Evolutionary conservation across 169 alveolate genomes (phyloP).

Genomic region (Plasmodium coatneyi): DNA sequence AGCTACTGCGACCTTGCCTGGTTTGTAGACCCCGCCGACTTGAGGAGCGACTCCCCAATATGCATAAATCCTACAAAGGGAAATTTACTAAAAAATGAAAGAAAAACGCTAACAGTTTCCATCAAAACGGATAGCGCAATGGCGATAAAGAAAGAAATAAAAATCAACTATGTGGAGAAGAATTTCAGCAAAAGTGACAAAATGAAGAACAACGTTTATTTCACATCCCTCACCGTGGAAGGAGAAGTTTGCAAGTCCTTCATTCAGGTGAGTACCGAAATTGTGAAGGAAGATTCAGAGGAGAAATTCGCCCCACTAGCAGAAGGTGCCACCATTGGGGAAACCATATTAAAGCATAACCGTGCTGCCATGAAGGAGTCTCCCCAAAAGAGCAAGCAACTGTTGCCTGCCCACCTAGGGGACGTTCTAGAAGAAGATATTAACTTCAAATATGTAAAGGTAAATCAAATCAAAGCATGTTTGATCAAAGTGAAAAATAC

Average conservation of each 20-base stretch:
- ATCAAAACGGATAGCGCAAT: constrained; percentile 20
- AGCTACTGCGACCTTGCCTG: constrained; percentile 52
- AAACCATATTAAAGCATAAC: not conserved
- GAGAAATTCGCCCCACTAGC: not conserved
- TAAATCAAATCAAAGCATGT: constrained; percentile 32
- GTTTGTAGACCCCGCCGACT: constrained; percentile 45
- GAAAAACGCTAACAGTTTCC: constrained; percentile 22
- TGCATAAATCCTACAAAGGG: constrained; percentile 36
- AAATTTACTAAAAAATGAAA: constrained; percentile 39
- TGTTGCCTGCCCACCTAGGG: not conserved
- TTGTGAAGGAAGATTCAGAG: constrained; percentile 7
- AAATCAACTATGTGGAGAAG: constrained; percentile 41
- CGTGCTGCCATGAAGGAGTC: not conserved
- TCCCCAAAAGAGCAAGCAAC: not conserved
- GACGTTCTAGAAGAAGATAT: constrained; percentile 37
- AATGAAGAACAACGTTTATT: constrained; percentile 9
- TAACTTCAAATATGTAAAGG: constrained; percentile 38
- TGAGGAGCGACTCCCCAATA: constrained; percentile 1
- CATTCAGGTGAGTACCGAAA: constrained; percentile 28
- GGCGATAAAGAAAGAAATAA: constrained; percentile 24
- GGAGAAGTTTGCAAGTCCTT: constrained; percentile 63
- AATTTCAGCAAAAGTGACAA: constrained; percentile 16
- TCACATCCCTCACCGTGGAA: not conserved
- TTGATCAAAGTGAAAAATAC: constrained; percentile 65
- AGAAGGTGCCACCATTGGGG: not conserved